Evolutionary conservation across 495 filamentous ascomycete species (phyloP), one percentile per base, ranked within the genome.

Genomic region (Xylaria castorea): DNA sequence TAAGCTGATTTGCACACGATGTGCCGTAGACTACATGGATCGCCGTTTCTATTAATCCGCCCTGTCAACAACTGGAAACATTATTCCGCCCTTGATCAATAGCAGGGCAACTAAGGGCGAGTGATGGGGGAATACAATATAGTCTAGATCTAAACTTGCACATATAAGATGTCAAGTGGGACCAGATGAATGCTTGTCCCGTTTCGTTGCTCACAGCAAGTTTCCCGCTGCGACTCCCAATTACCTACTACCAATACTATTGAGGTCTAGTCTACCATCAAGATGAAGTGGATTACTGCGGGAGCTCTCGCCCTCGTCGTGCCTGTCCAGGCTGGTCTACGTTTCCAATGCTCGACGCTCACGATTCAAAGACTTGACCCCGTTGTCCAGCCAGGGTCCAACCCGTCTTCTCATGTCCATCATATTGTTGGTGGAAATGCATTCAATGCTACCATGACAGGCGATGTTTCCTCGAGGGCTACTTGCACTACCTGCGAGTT

Each of bases 381-480:
- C 4, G 75, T 86, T 51, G 85, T 86, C 68, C 82, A 86, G 76
- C 84, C 85, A 1, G 85, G 85, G 71, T 74, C 69, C 53, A 75
- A 75, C 25, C 84, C 85, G 0, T 83, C 83, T 5, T 72, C 85
- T 14, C 85, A 87, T 75, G 78, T 87, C 51, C 85, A 87, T 75
- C 84, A 86, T 66, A 84, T 87, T 42, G 83, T 86, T 18, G 85
- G 85, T 67, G 85, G 85, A 9, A 85, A 87, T 77, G 82, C 80
- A 40, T 87, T 87, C 80, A 85, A 85, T 72, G 83, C 83, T 1
- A 79, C 79, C 53, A 86, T 86, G 85, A 67, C 46, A 0, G 84
- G 82, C 18, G 84, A 87, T 68, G 75, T 85, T 38, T 80, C 80
- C 6, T 76, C 78, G 62, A 77, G 79, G 65, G 84, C 75, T 11